These are phyloP conservation scores for Hygrocybe coccinea DNA, from an alignment of 768 basidiomycete genomes.

Conservation along the genomic window DNA sequence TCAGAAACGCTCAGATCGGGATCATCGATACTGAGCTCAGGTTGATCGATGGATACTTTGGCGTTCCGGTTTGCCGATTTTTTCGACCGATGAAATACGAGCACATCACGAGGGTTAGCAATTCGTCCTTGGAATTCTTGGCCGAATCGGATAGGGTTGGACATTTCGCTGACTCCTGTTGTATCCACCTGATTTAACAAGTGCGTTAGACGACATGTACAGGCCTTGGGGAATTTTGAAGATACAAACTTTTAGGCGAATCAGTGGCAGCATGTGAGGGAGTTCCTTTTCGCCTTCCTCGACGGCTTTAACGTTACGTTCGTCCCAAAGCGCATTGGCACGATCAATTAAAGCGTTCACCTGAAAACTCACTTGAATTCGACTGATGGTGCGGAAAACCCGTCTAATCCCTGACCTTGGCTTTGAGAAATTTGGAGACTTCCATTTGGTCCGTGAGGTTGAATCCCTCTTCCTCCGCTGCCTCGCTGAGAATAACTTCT, in stretches of 20 bases:
- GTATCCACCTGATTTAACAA: slow-evolving; percentile 67
- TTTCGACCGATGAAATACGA: slow-evolving; percentile 81
- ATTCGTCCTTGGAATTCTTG: slow-evolving; percentile 88
- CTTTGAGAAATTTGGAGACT: slow-evolving; percentile 75
- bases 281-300: slow-evolving; percentile 59
- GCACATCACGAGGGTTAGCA: slow-evolving; percentile 91
- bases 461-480: slow-evolving; percentile 70
- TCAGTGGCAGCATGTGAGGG: slow-evolving; percentile 75
- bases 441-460: slow-evolving; percentile 78
- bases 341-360: slow-evolving; percentile 74
- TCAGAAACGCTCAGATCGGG: slow-evolving; percentile 60
- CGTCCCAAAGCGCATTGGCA: slow-evolving; percentile 75
- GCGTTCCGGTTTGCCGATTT: slow-evolving; percentile 44
- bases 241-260: slow-evolving; percentile 67
- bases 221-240: too few relatives aligned
- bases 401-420: slow-evolving; percentile 42
- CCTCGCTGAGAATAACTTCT: slow-evolving; percentile 69
- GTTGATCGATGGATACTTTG: slow-evolving; percentile 69
- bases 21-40: slow-evolving; percentile 79
- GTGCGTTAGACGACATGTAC: not conserved
- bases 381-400: not conserved
- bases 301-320: slow-evolving; percentile 58
- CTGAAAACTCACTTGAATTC: slow-evolving; percentile 30
- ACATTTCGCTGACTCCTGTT: slow-evolving; percentile 83
- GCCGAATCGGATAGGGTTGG: slow-evolving; percentile 94